Percentiles rank a stretch among this genome's conserved stretches.
Evolutionary conservation across 1,284 basidiomycete genomes (phyloP).

Genomic region (Exobasidium cylindrosporum): DNA sequence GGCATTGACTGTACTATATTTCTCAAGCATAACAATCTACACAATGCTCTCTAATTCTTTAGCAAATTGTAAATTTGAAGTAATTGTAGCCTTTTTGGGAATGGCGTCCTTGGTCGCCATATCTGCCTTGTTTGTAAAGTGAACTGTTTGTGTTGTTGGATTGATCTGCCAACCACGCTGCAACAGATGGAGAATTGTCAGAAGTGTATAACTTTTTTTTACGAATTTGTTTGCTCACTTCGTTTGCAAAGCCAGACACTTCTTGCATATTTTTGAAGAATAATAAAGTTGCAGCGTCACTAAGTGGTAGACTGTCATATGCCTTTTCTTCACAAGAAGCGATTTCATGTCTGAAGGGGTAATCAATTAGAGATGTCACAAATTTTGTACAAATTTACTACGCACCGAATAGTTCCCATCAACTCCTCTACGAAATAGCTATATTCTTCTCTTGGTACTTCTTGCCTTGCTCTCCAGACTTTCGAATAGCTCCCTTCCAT

Average conservation of each 20-base stretch:
- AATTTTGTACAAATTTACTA: background rate
- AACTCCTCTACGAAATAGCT: conserved; percentile 83
- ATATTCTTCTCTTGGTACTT: conserved; percentile 72
- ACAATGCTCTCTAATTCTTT: conserved; percentile 55
- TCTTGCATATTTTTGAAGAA: conserved; percentile 80
- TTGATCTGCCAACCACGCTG: conserved; percentile 57
- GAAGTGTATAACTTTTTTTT: too few relatives aligned
- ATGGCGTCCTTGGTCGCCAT: conserved; percentile 24
- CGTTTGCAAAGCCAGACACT: conserved; percentile 71
- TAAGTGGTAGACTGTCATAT: conserved; percentile 79
- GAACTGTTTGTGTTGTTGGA: conserved; percentile 52
- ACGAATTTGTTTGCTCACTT: conserved; percentile 55
- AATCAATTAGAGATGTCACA: background rate
- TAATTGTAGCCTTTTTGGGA: conserved; percentile 49
- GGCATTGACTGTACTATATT: background rate
- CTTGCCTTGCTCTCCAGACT: conserved; percentile 89
- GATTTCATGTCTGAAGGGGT: conserved; percentile 73
- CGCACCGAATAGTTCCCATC: conserved; percentile 83
- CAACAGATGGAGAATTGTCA: background rate
- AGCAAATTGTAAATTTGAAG: conserved; percentile 49
- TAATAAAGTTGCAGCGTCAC: conserved; percentile 79
- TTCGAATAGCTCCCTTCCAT: conserved; percentile 99
- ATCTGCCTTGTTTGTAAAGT: conserved; percentile 37
- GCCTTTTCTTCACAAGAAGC: conserved; percentile 87
- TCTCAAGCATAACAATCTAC: conserved; percentile 15